Percentiles rank a stretch among this genome's conserved stretches.
These are phyloP conservation scores for Domatiomyces catenatus DNA, from an alignment of 2,329 filamentous ascomycete species.

Conservation along the genomic window DNA sequence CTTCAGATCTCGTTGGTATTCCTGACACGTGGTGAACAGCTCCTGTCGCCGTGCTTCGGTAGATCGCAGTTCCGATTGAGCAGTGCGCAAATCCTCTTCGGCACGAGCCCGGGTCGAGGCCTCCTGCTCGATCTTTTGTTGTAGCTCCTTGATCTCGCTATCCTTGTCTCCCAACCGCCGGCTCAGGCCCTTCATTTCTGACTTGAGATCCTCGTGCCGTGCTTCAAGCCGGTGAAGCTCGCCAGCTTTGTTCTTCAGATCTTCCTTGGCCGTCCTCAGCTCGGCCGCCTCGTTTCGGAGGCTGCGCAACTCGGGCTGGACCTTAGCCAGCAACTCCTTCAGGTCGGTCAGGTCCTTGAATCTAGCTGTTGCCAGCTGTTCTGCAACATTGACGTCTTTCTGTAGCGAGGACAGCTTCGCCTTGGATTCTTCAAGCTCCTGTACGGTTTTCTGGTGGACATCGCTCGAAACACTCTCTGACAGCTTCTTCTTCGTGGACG, in stretches of 20 bases:
- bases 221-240: constrained; percentile 66
- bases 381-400: constrained; percentile 69
- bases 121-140: constrained; percentile 64
- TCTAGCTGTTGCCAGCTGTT: constrained; percentile 70
- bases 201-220: constrained; percentile 64
- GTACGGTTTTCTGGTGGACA: constrained; percentile 32
- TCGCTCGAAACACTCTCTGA: constrained; percentile 28
- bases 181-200: constrained; percentile 56
- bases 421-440: constrained; percentile 46
- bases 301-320: constrained; percentile 69
- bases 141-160: constrained; percentile 58
- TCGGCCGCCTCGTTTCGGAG: constrained; percentile 62
- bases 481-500: constrained; percentile 35
- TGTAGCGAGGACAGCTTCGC: constrained; percentile 54
- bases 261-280: constrained; percentile 60
- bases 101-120: constrained; percentile 54
- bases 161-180: constrained; percentile 60
- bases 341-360: constrained; percentile 80
- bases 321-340: constrained; percentile 63
- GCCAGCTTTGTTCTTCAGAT: constrained; percentile 46
- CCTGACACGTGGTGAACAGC: constrained; percentile 57
- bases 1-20: constrained; percentile 52
- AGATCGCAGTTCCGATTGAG: constrained; percentile 61
- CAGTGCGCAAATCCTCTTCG: constrained; percentile 62
- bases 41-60: constrained; percentile 69